These are phyloP conservation scores for Penicillium alfredii DNA, from an alignment of 495 filamentous ascomycete genomes.

Conservation along the genomic window DNA sequence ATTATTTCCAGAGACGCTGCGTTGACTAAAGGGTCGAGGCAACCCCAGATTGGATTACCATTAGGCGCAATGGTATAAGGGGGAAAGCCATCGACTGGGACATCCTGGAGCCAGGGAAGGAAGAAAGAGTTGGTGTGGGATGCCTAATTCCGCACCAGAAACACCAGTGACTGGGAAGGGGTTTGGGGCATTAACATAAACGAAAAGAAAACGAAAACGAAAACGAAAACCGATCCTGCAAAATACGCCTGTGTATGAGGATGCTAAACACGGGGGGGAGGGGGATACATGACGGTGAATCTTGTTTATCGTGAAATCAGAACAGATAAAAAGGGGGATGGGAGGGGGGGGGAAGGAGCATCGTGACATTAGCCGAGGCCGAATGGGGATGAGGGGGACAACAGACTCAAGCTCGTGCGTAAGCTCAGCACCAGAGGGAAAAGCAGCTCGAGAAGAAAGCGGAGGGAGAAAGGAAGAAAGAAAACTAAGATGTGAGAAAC, in stretches of 20 bases:
- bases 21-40: constrained; percentile 4
- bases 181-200: constrained; percentile 26
- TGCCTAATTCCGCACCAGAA: constrained; percentile 9
- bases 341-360: constrained; percentile 13
- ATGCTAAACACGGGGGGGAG: constrained; percentile 30
- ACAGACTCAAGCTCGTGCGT: background rate
- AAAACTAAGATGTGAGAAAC: no score
- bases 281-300: constrained; percentile 57
- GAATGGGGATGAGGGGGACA: constrained; percentile 7
- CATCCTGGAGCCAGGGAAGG: no score
- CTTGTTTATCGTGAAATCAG: constrained; percentile 46
- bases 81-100: constrained; percentile 5
- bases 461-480: constrained; percentile 1
- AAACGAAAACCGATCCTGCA: constrained; percentile 33
- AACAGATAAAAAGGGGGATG: constrained; percentile 14
- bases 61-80: constrained; percentile 1
- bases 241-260: constrained; percentile 45
- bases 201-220: constrained; percentile 12
- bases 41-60: constrained; percentile 5
- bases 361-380: constrained; percentile 14
- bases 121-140: constrained; percentile 8
- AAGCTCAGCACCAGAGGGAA: constrained; percentile 2
- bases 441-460: constrained; percentile 2
- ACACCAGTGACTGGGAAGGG: constrained; percentile 9
- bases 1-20: constrained; percentile 10